These are phyloP conservation scores for Microbotryomycetes sp. DNA, from an alignment of 1,284 basidiomycete species.

Conservation along the genomic window DNA sequence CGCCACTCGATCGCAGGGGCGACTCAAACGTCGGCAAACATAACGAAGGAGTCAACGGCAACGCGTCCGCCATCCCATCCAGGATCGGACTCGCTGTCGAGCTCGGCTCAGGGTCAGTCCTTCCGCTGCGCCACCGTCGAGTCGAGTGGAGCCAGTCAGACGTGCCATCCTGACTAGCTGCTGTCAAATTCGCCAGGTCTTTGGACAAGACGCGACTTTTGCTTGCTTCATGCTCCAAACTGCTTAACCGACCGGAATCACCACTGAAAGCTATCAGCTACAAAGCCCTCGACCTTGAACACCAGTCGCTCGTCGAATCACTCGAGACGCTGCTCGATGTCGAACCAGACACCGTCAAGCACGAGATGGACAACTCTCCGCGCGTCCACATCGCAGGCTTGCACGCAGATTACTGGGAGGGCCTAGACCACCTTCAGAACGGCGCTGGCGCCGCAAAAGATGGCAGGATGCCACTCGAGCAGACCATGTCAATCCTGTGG, in stretches of 20 bases:
- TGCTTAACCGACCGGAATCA: constrained; percentile 13
- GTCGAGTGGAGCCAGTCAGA: background rate
- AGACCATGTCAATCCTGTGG: constrained; percentile 63
- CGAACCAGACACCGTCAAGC: constrained; percentile 19
- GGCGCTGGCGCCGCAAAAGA: background rate
- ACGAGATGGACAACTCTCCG: constrained; percentile 48
- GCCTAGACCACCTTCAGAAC: background rate
- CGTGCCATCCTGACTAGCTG: too few relatives aligned
- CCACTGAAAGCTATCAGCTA: constrained; percentile 42
- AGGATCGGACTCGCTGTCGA: constrained; percentile 29
- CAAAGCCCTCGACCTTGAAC: constrained; percentile 68
- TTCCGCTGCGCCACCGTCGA: background rate
- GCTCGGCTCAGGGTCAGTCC: constrained; percentile 32
- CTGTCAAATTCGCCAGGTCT: constrained; percentile 49
- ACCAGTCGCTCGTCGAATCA: constrained; percentile 60
- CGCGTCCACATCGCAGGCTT: constrained; percentile 26
- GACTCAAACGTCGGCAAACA: constrained; percentile 21
- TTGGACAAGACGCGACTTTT: constrained; percentile 86
- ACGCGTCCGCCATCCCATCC: background rate
- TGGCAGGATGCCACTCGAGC: too few relatives aligned
- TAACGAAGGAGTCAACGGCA: constrained; percentile 35
- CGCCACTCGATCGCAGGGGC: constrained; percentile 15
- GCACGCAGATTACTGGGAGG: constrained; percentile 29
- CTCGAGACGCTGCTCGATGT: constrained; percentile 1
- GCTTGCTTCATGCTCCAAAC: constrained; percentile 61